Evolutionary conservation across 495 filamentous ascomycete genomes (phyloP), one percentile per base, ranked within the genome.

Genomic region (Hyphodiscus hymeniophilus): DNA sequence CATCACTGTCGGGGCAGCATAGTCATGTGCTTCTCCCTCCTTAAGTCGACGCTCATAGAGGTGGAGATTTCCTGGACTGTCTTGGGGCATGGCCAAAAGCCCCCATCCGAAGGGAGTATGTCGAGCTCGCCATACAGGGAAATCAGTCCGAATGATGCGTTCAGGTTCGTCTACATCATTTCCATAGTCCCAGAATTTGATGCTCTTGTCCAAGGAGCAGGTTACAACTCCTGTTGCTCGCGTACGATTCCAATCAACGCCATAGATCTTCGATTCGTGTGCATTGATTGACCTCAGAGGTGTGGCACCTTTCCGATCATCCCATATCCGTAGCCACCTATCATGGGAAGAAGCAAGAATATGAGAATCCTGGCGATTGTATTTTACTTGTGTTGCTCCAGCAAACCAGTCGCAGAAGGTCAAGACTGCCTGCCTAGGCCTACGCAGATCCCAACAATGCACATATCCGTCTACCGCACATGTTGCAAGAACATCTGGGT

Each of bases 191-290:
- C 91, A 97, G 57, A 94, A 87, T 56, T 94, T 95, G 62, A 97
- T 87, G 7, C 85, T 94, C 58, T 82, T 86, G 59, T 97, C 91
- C 41, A 95, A 63, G 2, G 90, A 92, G 63, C 91, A 95, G 8
- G 91, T 97, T 4, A 85, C 77, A 22, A 97, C 61, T 23, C 78
- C 80, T 7, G 77, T 80, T 6, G 80, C 58, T 30, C 81, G 71
- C 0, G 83, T 81, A 51, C 91, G 76, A 60, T 92, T 89, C 91
- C 91, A 97, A 65, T 95, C 91, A 17, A 97, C 72, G 11, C 91
- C 91, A 62, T 95, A 95, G 33, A 97, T 95, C 61, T 95, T 95
- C 10, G 89, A 94, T n/a, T 79, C 79, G 60, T 97, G 91, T 0
- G 91, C 91, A 57, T 80, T 76, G 38, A 96, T 92, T 31, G 86